Evolutionary conservation across 306 rosid species (phyloP), one percentile per base, ranked within the genome.

Genomic region (Betula pendula): DNA sequence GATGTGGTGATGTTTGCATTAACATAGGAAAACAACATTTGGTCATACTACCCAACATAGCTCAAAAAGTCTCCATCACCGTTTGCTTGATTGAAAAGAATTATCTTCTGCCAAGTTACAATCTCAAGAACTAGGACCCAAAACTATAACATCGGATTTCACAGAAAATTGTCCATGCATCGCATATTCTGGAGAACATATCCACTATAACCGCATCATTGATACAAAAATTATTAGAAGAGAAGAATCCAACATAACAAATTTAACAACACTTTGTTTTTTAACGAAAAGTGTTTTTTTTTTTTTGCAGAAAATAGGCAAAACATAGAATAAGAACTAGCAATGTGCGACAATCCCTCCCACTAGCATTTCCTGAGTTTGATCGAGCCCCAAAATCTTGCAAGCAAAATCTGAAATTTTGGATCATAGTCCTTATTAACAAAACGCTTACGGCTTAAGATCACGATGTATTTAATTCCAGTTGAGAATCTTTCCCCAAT

Each of bases 341-440:
- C 89, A 74, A 79, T 5, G 92, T 85, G 31, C 89, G 0, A 77
- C 88, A 4, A 85, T 69, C 70, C 77, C 76, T 69, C 70, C 77
- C 76, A 1, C 16, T 74, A 0, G 86, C 85, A 20, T 56, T 77
- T 68, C 40, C 85, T 15, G 56, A 53, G 75, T 77, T 84, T 84
- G 80, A 65, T 85, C 77, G 0, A 59, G 29, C 1, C 35, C 59
- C 49, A 85, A 65, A 6, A 84, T 40, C 22, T 52, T 88, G 92
- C 87, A 79, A 81, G 35, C 88, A 66, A 85, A 88, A 72, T 88
- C 88, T 15, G 92, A 77, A 15, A 53, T 75, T 80, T 88, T 14
- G 88, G 82, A 50, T 81, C 85, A 85, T 73, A 0, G n/a, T 77
- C 66, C 0, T 7, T 67, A 71, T 88, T 42, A 88, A 48, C 16